These are phyloP conservation scores for Aureobasidium sp. DNA, from an alignment of 2,329 filamentous ascomycete species.

Conservation along the genomic window DNA sequence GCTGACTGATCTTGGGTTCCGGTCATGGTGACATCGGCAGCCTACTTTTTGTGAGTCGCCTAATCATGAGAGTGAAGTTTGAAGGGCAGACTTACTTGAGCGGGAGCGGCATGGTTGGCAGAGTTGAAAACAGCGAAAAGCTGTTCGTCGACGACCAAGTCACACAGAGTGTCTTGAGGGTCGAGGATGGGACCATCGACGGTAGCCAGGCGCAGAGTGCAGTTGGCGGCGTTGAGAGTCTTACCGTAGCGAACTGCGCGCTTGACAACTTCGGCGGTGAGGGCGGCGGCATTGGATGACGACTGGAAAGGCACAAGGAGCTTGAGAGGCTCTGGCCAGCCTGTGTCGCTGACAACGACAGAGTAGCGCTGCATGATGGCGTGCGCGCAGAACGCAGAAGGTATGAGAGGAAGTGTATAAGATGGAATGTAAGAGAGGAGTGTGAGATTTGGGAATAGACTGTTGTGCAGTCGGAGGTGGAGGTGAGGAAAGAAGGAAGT, in stretches of 20 bases:
- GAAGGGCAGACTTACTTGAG: neutral
- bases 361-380: conserved; percentile 20
- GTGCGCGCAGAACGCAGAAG: neutral
- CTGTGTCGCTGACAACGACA: conserved; percentile 16
- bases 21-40: neutral
- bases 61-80: no score
- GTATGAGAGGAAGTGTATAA: no score
- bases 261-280: conserved; percentile 17
- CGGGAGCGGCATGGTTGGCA: neutral
- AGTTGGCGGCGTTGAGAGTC: conserved; percentile 14
- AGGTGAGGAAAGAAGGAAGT: no score
- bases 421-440: no score
- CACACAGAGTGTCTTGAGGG: conserved; percentile 20
- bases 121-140: conserved; percentile 19
- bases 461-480: no score
- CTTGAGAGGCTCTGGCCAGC: conserved; percentile 10
- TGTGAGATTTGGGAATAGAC: no score
- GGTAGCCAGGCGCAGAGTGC: conserved; percentile 21
- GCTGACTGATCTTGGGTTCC: neutral
- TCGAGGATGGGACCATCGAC: conserved; percentile 22
- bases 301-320: conserved; percentile 18
- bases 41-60: no score
- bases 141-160: conserved; percentile 20
- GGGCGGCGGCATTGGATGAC: conserved; percentile 14
- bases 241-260: conserved; percentile 15